A percentile compares a stretch with the other conserved stretches of the same genome.
Conservation (phyloP, 192 early-diverging fungal species). For the Thoreauomyces humboldtii region DNA sequence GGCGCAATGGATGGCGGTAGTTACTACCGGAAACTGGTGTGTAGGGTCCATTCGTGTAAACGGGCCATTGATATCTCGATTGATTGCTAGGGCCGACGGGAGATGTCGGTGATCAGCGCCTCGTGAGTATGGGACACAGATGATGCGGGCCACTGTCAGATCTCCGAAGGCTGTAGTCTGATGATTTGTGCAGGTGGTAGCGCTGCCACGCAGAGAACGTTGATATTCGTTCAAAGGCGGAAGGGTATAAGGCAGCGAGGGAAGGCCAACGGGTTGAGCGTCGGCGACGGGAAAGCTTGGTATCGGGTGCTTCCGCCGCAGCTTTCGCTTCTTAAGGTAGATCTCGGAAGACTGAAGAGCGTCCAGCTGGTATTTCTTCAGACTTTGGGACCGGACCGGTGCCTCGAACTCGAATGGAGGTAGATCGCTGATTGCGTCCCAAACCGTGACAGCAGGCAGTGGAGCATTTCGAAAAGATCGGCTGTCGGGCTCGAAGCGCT, state of each 20-base stretch:
- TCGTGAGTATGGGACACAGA: not conserved
- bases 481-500: not conserved
- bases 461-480: constrained; percentile 38
- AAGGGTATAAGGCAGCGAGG: not conserved
- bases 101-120: not conserved
- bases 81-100: not conserved
- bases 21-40: constrained; percentile 54
- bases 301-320: too few relatives aligned
- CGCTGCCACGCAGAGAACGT: constrained; percentile 36
- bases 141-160: not conserved
- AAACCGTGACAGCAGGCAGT: constrained; percentile 54
- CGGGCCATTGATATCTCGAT: too few relatives aligned
- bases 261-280: not conserved
- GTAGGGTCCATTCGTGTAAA: too few relatives aligned
- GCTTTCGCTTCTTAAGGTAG: too few relatives aligned
- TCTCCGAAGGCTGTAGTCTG: not conserved
- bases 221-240: constrained; percentile 6
- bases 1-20: constrained; percentile 62
- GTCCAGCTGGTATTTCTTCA: too few relatives aligned
- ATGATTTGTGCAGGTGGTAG: constrained; percentile 16
- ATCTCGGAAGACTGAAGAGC: too few relatives aligned
- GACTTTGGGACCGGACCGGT: too few relatives aligned
- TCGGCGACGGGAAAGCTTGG: too few relatives aligned
- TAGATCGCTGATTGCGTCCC: constrained; percentile 66
- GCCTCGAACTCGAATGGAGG: constrained; percentile 62